Evolutionary conservation across 164 flowering plant species (phyloP).

Genomic region (Vitis riparia): DNA sequence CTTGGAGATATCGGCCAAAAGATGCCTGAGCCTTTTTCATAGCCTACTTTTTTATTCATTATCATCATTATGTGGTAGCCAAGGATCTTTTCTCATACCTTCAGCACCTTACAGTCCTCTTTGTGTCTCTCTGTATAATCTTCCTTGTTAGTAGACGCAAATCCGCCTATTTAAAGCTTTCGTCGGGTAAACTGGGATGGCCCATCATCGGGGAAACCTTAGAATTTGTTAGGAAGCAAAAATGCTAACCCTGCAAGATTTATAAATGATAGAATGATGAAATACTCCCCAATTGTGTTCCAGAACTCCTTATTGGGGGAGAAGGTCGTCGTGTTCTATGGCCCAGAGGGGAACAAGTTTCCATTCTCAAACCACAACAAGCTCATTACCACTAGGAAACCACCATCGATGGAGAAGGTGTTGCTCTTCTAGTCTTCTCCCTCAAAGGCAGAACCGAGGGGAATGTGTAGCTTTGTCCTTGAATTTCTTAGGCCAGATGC

Average conservation of each 20-base stretch:
- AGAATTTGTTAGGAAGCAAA: constrained; percentile 34
- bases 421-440: constrained; percentile 33
- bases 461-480: constrained; percentile 30
- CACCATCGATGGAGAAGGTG: constrained; percentile 32
- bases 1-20: too few relatives aligned
- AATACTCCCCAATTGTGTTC: constrained; percentile 28
- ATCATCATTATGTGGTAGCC: too few relatives aligned
- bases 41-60: too few relatives aligned
- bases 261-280: constrained; percentile 33
- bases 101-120: too few relatives aligned
- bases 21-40: too few relatives aligned
- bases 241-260: constrained; percentile 38
- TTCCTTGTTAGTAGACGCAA: too few relatives aligned
- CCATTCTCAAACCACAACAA: constrained; percentile 54
- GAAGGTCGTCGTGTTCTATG: constrained; percentile 31
- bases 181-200: constrained; percentile 34
- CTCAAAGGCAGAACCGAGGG: constrained; percentile 24
- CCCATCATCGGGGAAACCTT: constrained; percentile 40
- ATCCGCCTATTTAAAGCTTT: constrained; percentile 16
- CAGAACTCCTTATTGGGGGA: constrained; percentile 32
- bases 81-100: too few relatives aligned
- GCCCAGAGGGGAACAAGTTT: constrained; percentile 44
- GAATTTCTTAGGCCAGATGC: constrained; percentile 43
- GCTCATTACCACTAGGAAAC: constrained; percentile 49
- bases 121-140: not conserved